Evolutionary conservation across 2,329 filamentous ascomycete species (phyloP), one percentile per base, ranked within the genome.

Genomic region (Paecilomyces variotii): DNA sequence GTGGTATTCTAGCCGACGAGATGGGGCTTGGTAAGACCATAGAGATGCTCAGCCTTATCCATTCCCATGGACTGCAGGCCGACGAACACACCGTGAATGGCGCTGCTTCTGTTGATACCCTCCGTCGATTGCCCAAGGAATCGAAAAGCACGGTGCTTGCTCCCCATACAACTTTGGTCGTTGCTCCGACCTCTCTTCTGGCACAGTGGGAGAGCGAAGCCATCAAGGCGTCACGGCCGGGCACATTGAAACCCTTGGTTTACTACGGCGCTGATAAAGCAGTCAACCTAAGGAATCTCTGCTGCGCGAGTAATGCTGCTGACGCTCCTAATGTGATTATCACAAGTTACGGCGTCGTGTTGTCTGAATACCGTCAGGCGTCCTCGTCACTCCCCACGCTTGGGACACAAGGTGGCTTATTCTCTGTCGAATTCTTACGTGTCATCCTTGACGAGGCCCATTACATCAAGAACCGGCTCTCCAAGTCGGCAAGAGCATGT

Each of bases 21-120:
- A 99, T 99, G 94, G 94, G 94, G 53, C 80, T 99, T 1, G 94
- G 94, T 34, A 99, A 99, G 78, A 99, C 94, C 0, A 97, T 99
- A 56, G 93, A 99, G 70, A 97, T 99, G 91, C 84, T 99, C 61
- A 94, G 91, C 74, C 78, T 99, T 55, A 84, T 99, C 4, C 94
- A 99, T 71, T 85, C 90, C 0, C 90, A 97, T 70, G 85, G 84
- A 61, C 87, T 85, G 2, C 80, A 87, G 25, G 69, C 73, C 14
- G 65, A 67, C 19, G 62, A 69, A 11, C 64, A 72, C 7, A 55
- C 63, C 25, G 65, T 66, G 45, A 66, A 69, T 61, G 62, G 64
- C 45, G 61, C 69, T 14, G 65, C 69, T 3, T 82, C 80, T 3
- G 79, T 88, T 25, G 86, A 85, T 62, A 78, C 81, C 52, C 78